A percentile compares a stretch with the other conserved stretches of the same genome.
phyloP scores from a whole-genome alignment of 768 basidiomycete genomes.

The Heimioporus sp. region DNA sequence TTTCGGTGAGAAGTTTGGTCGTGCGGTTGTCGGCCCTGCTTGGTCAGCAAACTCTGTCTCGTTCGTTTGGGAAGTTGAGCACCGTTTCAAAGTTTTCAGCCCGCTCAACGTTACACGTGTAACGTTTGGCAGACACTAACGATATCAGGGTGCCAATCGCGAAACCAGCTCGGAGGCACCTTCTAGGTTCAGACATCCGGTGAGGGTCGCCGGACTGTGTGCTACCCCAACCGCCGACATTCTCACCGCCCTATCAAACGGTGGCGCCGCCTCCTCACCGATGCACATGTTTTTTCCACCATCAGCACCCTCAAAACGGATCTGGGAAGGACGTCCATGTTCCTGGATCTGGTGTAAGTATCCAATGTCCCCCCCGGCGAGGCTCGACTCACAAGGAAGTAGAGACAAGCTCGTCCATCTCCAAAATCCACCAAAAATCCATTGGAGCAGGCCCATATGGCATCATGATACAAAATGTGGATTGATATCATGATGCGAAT shows the following conservation, averaged over 20 bases:
- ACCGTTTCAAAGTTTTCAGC: neutral
- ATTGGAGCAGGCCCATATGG: neutral
- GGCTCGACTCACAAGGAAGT: neutral
- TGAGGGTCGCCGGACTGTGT: too few species aligned
- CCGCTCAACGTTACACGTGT: slow-evolving; percentile 30
- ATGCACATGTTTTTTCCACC: slow-evolving; percentile 5
- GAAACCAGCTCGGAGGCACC: neutral
- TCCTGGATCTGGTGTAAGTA: neutral
- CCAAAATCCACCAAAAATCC: neutral
- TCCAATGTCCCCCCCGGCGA: neutral
- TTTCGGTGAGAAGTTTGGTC: too few species aligned
- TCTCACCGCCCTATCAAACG: slow-evolving; percentile 3
- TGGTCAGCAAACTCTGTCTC: neutral
- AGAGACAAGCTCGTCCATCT: too few species aligned
- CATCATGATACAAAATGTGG: too few species aligned
- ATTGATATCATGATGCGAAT: too few species aligned
- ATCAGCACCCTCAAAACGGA: slow-evolving; percentile 6
- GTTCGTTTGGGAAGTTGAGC: neutral
- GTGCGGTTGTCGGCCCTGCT: slow-evolving; percentile 6
- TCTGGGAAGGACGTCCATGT: neutral
- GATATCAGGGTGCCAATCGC: slow-evolving; percentile 1
- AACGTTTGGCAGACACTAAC: slow-evolving; percentile 15
- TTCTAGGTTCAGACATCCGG: neutral
- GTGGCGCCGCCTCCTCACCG: slow-evolving; percentile 5
- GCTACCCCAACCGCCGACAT: neutral